These are phyloP conservation scores for Periconia sp. DNA, from an alignment of 2,329 filamentous ascomycete species.

Conservation along the genomic window DNA sequence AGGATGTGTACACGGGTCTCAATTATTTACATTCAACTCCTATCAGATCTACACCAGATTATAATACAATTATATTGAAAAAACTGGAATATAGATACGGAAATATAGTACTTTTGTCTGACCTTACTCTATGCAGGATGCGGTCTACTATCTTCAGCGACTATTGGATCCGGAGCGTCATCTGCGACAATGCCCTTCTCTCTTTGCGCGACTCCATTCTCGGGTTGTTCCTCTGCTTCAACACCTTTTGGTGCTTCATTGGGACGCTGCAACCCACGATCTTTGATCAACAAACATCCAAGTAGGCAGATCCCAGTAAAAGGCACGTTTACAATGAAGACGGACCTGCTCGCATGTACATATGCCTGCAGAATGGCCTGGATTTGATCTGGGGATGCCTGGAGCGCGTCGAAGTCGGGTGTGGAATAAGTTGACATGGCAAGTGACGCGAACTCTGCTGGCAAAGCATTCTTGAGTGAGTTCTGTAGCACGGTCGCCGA, in stretches of 20 bases:
- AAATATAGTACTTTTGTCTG: too few species aligned
- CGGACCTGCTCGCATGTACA: slow-evolving; percentile 55
- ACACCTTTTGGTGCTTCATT: slow-evolving; percentile 9
- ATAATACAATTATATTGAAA: too few species aligned
- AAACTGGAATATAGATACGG: too few species aligned
- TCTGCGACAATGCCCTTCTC: too few species aligned
- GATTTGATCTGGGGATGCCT: slow-evolving; percentile 7
- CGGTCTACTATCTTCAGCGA: too few species aligned
- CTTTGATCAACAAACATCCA: slow-evolving; percentile 54
- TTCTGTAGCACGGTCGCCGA: slow-evolving; percentile 11
- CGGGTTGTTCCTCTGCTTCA: not conserved
- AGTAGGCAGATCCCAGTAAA: slow-evolving; percentile 55
- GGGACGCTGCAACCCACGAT: slow-evolving; percentile 47
- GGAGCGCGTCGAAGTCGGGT: slow-evolving; percentile 12
- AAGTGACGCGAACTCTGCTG: slow-evolving; percentile 11
- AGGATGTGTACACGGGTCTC: too few species aligned
- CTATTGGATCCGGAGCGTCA: too few species aligned
- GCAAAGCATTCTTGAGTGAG: slow-evolving; percentile 16
- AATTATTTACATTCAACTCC: too few species aligned
- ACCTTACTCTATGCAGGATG: too few species aligned
- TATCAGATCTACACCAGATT: too few species aligned
- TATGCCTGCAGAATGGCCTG: slow-evolving; percentile 53
- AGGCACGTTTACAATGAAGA: slow-evolving; percentile 61
- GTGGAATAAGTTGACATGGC: slow-evolving; percentile 13
- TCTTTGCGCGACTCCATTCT: too few species aligned